These are phyloP conservation scores for Pyrenopolyporus hunteri DNA, from an alignment of 495 filamentous ascomycete genomes.

Conservation along the genomic window DNA sequence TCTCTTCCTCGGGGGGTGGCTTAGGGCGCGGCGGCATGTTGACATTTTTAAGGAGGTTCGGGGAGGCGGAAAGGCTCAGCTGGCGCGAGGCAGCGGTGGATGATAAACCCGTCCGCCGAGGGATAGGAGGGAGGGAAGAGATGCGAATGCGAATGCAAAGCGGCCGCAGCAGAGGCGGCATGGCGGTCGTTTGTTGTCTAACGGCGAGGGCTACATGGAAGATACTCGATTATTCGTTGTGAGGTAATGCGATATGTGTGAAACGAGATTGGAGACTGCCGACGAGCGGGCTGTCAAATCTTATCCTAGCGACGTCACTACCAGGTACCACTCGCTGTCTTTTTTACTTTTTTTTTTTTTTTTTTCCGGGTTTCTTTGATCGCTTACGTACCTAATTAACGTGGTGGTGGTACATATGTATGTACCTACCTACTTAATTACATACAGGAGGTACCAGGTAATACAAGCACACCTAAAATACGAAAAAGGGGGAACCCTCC, in stretches of 20 bases:
- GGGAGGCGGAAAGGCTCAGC: slow-evolving; percentile 23
- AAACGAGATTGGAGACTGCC: too few species aligned
- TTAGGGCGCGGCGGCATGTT: slow-evolving; percentile 74
- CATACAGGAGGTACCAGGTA: too few species aligned
- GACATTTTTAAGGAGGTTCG: slow-evolving; percentile 31
- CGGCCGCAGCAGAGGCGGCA: background rate
- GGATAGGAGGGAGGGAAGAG: background rate
- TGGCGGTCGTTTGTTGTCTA: slow-evolving; percentile 2
- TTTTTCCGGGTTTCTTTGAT: too few species aligned
- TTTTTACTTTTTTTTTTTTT: too few species aligned
- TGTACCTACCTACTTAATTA: background rate
- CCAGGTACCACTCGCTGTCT: too few species aligned
- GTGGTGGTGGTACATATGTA: too few species aligned
- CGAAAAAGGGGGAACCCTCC: slow-evolving; percentile 7
- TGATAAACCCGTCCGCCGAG: background rate
- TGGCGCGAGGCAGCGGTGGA: background rate
- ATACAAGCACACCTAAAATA: background rate
- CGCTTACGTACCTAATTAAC: too few species aligned
- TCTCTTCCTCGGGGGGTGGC: slow-evolving; percentile 73
- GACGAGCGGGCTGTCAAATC: too few species aligned
- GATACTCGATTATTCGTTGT: too few species aligned
- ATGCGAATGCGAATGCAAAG: slow-evolving; percentile 5
- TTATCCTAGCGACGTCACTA: too few species aligned
- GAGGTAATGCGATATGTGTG: too few species aligned
- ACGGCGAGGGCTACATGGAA: too few species aligned